Percentiles rank a stretch among this genome's conserved stretches.
Evolutionary conservation across 108 stramenopile genomes (phyloP).

Genomic region (Conticribra guillardii): DNA sequence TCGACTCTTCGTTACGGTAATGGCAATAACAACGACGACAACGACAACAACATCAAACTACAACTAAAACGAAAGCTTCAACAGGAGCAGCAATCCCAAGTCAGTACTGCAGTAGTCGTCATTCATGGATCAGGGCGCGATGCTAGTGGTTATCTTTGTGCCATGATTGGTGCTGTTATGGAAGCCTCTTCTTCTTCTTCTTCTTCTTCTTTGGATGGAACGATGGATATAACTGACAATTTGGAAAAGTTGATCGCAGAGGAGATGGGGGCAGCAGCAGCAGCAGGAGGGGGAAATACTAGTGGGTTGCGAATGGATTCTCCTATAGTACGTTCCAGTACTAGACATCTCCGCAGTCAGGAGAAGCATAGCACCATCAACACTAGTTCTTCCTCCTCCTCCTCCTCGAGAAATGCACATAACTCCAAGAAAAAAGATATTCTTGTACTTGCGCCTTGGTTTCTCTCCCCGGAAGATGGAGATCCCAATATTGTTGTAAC

Average conservation of each 20-base stretch:
- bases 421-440: conserved; percentile 23
- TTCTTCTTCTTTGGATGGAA: not conserved
- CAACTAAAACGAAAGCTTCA: not conserved
- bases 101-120: conserved; percentile 52
- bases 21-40: not conserved
- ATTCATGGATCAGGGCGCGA: conserved; percentile 80
- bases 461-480: conserved; percentile 59
- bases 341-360: too few species aligned
- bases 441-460: conserved; percentile 73
- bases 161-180: conserved; percentile 52
- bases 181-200: conserved; percentile 5
- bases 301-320: too few species aligned
- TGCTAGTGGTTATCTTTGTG: conserved; percentile 74
- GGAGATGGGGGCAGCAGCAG: too few species aligned
- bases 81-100: not conserved
- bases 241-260: not conserved
- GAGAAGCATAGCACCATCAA: not conserved
- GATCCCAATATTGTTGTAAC: too few species aligned
- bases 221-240: not conserved
- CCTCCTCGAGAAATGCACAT: too few species aligned
- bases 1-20: too few species aligned
- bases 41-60: not conserved
- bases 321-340: too few species aligned
- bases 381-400: not conserved
- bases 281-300: too few species aligned